These are phyloP conservation scores for Cystobasidiopsis lactophilus DNA, from an alignment of 768 basidiomycete genomes.

Conservation along the genomic window DNA sequence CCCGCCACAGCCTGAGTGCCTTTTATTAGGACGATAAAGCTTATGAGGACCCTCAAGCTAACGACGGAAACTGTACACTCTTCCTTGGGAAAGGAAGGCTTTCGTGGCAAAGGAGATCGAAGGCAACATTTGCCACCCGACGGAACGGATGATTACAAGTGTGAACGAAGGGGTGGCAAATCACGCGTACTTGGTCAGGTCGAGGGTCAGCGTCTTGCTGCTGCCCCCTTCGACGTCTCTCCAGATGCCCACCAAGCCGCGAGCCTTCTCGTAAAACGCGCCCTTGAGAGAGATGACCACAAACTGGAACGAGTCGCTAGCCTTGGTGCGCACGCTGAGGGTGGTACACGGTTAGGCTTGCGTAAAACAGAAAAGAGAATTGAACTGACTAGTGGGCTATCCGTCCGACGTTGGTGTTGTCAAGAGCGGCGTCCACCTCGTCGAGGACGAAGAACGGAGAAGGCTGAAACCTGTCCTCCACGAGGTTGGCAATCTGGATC, in stretches of 20 bases:
- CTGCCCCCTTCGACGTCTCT: constrained; percentile 28
- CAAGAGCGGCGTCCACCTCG: constrained; percentile 90
- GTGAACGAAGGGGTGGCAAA: no score
- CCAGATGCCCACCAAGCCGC: constrained; percentile 19
- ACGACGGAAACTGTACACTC: no score
- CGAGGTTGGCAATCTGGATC: neutral
- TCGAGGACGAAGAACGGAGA: constrained; percentile 97
- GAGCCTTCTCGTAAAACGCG: constrained; percentile 32
- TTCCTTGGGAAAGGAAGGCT: no score
- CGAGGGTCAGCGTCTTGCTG: constrained; percentile 71
- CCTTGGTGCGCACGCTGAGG: constrained; percentile 36
- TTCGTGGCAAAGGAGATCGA: no score
- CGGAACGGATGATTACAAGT: no score
- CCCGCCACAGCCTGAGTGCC: no score
- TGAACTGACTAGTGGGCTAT: constrained; percentile 64
- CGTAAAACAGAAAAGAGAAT: neutral
- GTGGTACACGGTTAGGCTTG: neutral
- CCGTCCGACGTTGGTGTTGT: constrained; percentile 95
- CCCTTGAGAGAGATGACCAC: constrained; percentile 93
- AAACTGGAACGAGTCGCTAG: constrained; percentile 74
- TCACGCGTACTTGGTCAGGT: constrained; percentile 32
- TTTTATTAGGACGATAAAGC: no score
- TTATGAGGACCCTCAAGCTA: no score
- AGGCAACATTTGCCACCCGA: no score
- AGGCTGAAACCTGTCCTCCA: constrained; percentile 52